Evolutionary conservation across 2,329 filamentous ascomycete species (phyloP).

Genomic region (Penicillium brevicompactum): DNA sequence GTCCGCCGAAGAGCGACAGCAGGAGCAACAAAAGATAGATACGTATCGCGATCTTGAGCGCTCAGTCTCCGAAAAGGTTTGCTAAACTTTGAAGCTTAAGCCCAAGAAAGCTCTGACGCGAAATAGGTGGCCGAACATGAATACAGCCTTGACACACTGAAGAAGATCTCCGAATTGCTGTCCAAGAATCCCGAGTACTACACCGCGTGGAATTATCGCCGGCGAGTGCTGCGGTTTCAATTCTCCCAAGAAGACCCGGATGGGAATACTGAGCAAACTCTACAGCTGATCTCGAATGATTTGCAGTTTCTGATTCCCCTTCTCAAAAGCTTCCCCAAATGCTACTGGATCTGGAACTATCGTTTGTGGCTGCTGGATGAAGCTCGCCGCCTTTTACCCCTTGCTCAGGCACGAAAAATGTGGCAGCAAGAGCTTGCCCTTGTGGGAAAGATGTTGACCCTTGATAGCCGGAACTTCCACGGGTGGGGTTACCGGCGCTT

Average conservation of each 20-base stretch:
- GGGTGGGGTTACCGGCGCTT: slow-evolving; percentile 90
- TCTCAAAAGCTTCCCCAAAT: slow-evolving; percentile 85
- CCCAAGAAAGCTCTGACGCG: slow-evolving; percentile 13
- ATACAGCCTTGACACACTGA: slow-evolving; percentile 46
- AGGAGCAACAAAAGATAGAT: slow-evolving; percentile 74
- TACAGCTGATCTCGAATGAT: slow-evolving; percentile 67
- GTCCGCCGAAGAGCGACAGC: slow-evolving; percentile 69
- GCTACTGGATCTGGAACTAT: slow-evolving; percentile 99
- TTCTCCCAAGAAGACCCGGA: slow-evolving; percentile 42
- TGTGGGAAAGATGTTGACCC: slow-evolving; percentile 82
- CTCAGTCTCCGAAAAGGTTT: slow-evolving; percentile 67
- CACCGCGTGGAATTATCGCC: slow-evolving; percentile 58
- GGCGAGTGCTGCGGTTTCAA: slow-evolving; percentile 67
- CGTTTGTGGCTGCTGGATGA: slow-evolving; percentile 80
- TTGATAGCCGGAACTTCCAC: slow-evolving; percentile 91
- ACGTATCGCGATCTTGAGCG: slow-evolving; percentile 73
- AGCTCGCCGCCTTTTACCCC: slow-evolving; percentile 65
- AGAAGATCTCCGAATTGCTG: slow-evolving; percentile 47
- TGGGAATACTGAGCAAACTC: slow-evolving; percentile 49
- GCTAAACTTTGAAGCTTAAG: slow-evolving; percentile 2
- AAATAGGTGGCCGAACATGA: slow-evolving; percentile 41
- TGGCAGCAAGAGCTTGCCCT: slow-evolving; percentile 85
- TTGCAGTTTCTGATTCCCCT: slow-evolving; percentile 81
- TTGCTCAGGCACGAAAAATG: slow-evolving; percentile 60
- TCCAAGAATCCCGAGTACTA: slow-evolving; percentile 52